Percentiles rank a stretch among this genome's conserved stretches.
These are phyloP conservation scores for Inga leiocalycina DNA, from an alignment of 306 rosid genomes.

Conservation along the genomic window DNA sequence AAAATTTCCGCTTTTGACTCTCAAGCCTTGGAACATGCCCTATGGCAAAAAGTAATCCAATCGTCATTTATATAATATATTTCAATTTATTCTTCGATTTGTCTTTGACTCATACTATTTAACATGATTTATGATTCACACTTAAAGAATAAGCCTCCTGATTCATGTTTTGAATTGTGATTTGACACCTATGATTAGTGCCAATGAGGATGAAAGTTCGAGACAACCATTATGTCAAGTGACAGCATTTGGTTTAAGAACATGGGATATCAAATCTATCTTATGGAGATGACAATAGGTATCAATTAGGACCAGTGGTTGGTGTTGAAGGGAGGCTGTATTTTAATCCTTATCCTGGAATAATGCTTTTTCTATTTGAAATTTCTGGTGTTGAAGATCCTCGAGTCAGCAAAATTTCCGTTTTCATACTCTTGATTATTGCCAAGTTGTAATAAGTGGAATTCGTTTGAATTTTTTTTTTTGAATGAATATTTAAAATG, in stretches of 20 bases:
- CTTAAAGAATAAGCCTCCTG: not conserved
- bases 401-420: not conserved
- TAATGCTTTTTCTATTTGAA: not conserved
- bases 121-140: not conserved
- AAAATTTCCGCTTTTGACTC: too few relatives aligned
- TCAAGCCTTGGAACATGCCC: too few relatives aligned
- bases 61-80: not conserved
- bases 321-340: not conserved
- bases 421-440: not conserved
- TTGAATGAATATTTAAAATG: not conserved
- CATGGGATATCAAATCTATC: not conserved
- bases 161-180: not conserved
- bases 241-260: not conserved
- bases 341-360: not conserved
- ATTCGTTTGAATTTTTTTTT: not conserved
- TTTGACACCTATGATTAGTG: not conserved
- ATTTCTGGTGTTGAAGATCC: not conserved
- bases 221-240: not conserved
- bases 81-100: not conserved
- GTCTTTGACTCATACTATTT: not conserved
- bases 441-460: not conserved
- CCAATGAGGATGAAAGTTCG: not conserved
- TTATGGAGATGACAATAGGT: not conserved
- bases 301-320: not conserved
- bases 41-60: too few relatives aligned